These are phyloP conservation scores for Cryptococcus sp. DNA, from an alignment of 1,284 basidiomycete species.

Conservation along the genomic window DNA sequence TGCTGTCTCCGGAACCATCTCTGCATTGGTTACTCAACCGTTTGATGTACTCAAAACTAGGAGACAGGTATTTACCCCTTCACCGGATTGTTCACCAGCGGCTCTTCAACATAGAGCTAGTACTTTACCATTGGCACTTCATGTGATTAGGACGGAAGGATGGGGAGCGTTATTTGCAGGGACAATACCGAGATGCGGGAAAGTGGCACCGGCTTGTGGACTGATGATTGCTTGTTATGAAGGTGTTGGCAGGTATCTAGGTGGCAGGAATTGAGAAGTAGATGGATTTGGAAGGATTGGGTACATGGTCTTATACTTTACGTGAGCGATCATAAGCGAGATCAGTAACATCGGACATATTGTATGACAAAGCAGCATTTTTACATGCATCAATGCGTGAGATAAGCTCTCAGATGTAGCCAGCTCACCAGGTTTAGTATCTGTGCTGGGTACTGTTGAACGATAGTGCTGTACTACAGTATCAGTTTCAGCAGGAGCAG, in stretches of 20 bases:
- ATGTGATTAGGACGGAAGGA: constrained; percentile 77
- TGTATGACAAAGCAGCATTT: too few species aligned
- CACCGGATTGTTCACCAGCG: constrained; percentile 54
- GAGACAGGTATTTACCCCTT: constrained; percentile 63
- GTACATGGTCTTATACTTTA: too few species aligned
- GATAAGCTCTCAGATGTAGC: too few species aligned
- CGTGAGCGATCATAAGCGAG: too few species aligned
- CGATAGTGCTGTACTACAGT: too few species aligned
- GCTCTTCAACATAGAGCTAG: constrained; percentile 33
- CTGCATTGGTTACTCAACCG: constrained; percentile 86
- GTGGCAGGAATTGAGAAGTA: constrained; percentile 10
- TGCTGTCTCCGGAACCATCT: constrained; percentile 51
- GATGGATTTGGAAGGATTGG: too few species aligned
- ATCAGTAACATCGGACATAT: too few species aligned
- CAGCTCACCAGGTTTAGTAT: too few species aligned
- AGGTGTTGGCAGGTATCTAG: constrained; percentile 53
- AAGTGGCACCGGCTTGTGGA: constrained; percentile 98
- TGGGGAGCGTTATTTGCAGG: constrained; percentile 75
- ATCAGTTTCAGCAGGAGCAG: too few species aligned
- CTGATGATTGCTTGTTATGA: constrained; percentile 82
- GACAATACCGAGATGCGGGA: constrained; percentile 79
- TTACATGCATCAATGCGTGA: too few species aligned
- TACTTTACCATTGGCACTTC: constrained; percentile 61
- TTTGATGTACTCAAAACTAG: constrained; percentile 97
- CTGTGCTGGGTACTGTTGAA: too few species aligned